Evolutionary conservation across 345 rosid genomes (phyloP).

Genomic region (Syzygium aqueum): DNA sequence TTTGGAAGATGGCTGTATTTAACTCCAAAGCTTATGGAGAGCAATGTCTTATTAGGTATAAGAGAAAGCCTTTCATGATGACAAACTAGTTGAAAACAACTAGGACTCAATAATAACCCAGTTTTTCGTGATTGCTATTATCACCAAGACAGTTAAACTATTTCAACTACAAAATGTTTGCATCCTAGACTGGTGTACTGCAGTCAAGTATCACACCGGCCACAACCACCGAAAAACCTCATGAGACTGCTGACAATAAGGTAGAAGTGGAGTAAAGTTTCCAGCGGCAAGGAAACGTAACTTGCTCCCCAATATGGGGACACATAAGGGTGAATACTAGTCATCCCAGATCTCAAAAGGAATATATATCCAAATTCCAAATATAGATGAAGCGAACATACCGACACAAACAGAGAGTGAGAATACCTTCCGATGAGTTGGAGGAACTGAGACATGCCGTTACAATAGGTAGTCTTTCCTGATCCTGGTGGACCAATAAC

Average conservation of each 20-base stretch:
- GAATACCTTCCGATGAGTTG: constrained; percentile 71
- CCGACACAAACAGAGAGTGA: neutral
- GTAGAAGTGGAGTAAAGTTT: neutral
- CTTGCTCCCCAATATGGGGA: neutral
- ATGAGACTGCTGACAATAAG: neutral
- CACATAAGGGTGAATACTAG: neutral
- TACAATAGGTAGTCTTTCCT: constrained; percentile 96
- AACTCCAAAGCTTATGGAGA: neutral
- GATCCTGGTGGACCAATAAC: constrained; percentile 97
- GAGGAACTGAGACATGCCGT: constrained; percentile 97
- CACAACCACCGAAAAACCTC: neutral
- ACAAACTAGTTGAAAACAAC: neutral
- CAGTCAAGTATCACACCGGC: neutral
- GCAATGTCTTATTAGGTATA: neutral
- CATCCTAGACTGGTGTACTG: neutral
- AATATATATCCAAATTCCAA: neutral
- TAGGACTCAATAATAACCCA: neutral
- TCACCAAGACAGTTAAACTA: neutral
- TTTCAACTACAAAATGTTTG: neutral
- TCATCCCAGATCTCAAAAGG: neutral
- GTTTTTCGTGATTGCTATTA: neutral
- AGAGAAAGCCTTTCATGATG: neutral
- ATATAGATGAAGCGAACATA: neutral
- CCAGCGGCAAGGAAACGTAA: neutral
- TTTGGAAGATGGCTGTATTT: neutral